These are phyloP conservation scores for Alternaria gaisen DNA, from an alignment of 2,329 filamentous ascomycete species.

Conservation along the genomic window DNA sequence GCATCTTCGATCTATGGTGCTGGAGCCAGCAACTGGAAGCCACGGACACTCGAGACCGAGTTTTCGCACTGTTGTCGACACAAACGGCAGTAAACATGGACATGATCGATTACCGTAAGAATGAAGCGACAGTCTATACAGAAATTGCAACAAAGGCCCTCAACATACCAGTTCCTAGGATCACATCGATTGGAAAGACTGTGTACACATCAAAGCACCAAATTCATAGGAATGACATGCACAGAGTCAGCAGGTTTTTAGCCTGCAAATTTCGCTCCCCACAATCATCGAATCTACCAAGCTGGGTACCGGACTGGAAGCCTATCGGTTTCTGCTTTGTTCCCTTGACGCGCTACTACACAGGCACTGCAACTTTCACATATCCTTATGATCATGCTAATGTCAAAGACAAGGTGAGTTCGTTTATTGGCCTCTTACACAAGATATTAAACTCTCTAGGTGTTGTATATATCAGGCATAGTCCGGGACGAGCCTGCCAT, in stretches of 20 bases:
- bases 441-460: neutral
- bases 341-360: slow-evolving; percentile 4
- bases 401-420: neutral
- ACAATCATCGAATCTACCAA: slow-evolving; percentile 7
- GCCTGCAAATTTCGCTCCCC: slow-evolving; percentile 1
- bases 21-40: slow-evolving; percentile 16
- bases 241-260: neutral
- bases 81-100: slow-evolving; percentile 9
- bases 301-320: slow-evolving; percentile 23
- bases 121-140: neutral
- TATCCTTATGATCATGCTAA: neutral
- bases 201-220: neutral
- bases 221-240: neutral
- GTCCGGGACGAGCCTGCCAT: neutral
- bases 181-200: neutral
- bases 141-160: neutral
- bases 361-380: neutral
- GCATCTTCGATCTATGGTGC: slow-evolving; percentile 13
- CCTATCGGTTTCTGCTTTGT: slow-evolving; percentile 7
- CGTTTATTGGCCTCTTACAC: neutral
- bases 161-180: neutral
- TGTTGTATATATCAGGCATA: neutral
- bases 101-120: slow-evolving; percentile 11
- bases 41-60: slow-evolving; percentile 16
- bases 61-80: slow-evolving; percentile 19